A percentile compares a stretch with the other conserved stretches of the same genome.
Conservation (phyloP, 192 early-diverging fungal genomes). For the Funneliformis mosseae region DNA sequence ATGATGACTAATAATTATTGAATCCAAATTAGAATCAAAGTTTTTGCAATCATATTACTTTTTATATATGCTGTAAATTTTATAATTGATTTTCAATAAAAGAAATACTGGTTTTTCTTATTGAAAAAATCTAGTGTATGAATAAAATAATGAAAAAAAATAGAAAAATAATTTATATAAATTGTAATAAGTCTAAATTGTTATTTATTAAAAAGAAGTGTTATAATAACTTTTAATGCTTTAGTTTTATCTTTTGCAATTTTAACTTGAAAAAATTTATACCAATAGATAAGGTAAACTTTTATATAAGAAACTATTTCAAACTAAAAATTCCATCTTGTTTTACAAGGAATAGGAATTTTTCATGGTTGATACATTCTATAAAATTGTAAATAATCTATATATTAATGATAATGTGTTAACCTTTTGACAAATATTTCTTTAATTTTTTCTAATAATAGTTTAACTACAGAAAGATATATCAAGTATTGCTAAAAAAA, state of each 20-base stretch:
- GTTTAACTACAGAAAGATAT: background rate
- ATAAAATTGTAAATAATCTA: background rate
- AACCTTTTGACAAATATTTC: background rate
- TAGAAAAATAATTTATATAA: background rate
- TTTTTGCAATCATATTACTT: background rate
- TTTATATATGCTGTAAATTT: conserved; percentile 1
- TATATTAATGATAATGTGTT: background rate
- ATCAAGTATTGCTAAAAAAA: background rate
- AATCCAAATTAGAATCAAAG: background rate
- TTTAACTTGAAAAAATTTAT: conserved; percentile 1
- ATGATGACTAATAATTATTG: background rate
- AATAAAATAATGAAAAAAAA: background rate
- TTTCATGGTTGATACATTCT: background rate
- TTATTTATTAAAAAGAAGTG: background rate
- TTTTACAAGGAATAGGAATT: conserved; percentile 9
- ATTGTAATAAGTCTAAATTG: background rate
- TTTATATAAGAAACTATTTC: background rate
- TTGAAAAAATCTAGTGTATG: background rate
- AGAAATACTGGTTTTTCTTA: conserved; percentile 6
- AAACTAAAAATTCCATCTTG: conserved; percentile 13
- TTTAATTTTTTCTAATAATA: conserved; percentile 7
- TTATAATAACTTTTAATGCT: background rate
- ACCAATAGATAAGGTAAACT: background rate
- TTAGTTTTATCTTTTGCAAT: background rate
- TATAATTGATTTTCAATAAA: background rate